Evolutionary conservation across 495 filamentous ascomycete species (phyloP).

Genomic region (Cryomyces antarcticus): DNA sequence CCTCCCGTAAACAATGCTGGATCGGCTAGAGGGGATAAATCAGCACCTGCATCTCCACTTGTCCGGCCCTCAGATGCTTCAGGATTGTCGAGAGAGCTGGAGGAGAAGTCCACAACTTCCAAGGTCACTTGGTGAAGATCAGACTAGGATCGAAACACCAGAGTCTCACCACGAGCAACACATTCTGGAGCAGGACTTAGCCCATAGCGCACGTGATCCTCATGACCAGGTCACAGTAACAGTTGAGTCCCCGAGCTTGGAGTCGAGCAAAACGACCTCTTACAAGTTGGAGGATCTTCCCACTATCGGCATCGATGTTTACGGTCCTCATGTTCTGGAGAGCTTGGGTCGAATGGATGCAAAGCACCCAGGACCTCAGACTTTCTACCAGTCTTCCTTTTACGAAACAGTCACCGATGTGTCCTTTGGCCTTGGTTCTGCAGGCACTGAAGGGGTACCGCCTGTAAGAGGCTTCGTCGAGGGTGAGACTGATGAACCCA

Average conservation of each 20-base stretch:
- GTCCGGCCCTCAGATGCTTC: slow-evolving; percentile 2
- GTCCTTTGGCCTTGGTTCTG: background rate
- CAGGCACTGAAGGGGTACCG: slow-evolving; percentile 5
- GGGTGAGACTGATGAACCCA: slow-evolving; percentile 7
- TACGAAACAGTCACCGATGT: slow-evolving; percentile 12
- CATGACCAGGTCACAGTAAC: too few species aligned
- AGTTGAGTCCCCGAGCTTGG: background rate
- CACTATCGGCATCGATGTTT: too few species aligned
- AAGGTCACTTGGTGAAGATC: slow-evolving; percentile 20
- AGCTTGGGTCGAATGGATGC: background rate
- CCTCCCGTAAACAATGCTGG: slow-evolving; percentile 11
- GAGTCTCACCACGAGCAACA: slow-evolving; percentile 14
- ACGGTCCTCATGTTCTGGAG: background rate
- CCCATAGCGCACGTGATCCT: background rate
- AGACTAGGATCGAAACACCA: slow-evolving; percentile 15
- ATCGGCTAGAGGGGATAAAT: slow-evolving; percentile 5
- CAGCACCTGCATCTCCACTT: slow-evolving; percentile 7
- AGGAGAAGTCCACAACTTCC: background rate
- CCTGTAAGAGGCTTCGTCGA: slow-evolving; percentile 10
- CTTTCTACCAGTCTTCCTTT: slow-evolving; percentile 9
- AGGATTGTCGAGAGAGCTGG: background rate
- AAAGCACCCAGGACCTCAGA: background rate
- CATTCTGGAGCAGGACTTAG: background rate
- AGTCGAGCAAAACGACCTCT: background rate
- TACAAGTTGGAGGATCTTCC: background rate